Base-by-base conservation (phyloP, 2,329 filamentous ascomycete species). In the Neurospora sp. region DNA sequence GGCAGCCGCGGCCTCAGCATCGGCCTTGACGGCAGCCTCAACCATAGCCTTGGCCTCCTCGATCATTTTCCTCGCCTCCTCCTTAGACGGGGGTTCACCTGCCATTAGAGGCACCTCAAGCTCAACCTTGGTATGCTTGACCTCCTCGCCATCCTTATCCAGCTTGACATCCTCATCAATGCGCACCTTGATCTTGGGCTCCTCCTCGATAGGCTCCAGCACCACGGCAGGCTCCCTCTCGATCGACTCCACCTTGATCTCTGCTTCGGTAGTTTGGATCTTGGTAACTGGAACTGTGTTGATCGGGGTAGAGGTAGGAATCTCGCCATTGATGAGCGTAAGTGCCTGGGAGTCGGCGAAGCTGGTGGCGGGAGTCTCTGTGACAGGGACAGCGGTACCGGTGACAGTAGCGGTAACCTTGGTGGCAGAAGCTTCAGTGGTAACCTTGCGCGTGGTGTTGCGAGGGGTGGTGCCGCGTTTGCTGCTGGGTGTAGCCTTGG, bases 11-110 rank as follows among this genome's bases (percentile, higher is more conserved):
- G 81, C 77, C 46, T 81, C 79, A 6, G 78, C 77, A 8, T 81
- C 77, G 12, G 78, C 78, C 68, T 81, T 77, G 77, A 83, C 81
- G 70, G 85, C 86, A 71, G 89, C 89, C 72, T 91, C 87, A 5
- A 97, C 94, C 92, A 97, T 97, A 74, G 90, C 88, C 81, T 91
- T 93, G 39, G 96, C 96, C 76, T 92, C 89, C 37, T 89, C 89
- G 71, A 98, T 90, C 91, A 97, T 93, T 69, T 89, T 87, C 70
- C 91, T 86, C 1, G 93, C 90, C 75, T 96, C 91, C 73, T 93
- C 91, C 0, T 92, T 89, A 12, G 89, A 87, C 0, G 91, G 90
- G 8, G 93, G 85, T 71, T 92, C 88, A 68, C 86, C 87, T 0
- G 52, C 28, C 10, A 88, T 84, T 4, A 87, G 74, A 15, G 93